phyloP scores from a whole-genome alignment of 129 eudicot species.

The Tagetes patula region DNA sequence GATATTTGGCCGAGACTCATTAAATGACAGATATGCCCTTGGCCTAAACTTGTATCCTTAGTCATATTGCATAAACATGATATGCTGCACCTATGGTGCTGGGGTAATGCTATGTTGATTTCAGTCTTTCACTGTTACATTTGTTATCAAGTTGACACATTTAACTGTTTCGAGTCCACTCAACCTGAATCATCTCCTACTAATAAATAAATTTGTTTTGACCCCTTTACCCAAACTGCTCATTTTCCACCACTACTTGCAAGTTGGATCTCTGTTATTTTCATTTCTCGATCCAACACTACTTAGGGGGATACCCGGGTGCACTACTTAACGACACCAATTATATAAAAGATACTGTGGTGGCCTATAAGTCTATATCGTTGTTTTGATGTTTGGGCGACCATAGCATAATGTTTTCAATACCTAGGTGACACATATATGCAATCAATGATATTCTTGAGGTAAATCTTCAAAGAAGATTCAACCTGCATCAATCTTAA shows the following conservation, averaged over 20 bases:
- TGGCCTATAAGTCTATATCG: too few relatives aligned
- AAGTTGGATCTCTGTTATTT: too few relatives aligned
- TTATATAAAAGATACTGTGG: not conserved
- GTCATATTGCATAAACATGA: not conserved
- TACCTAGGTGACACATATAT: not conserved
- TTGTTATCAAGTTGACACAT: not conserved
- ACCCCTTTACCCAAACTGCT: too few relatives aligned
- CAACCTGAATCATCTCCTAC: too few relatives aligned
- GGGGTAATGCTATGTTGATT: not conserved
- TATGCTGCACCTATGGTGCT: not conserved
- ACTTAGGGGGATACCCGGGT: too few relatives aligned
- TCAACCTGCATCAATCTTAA: not conserved
- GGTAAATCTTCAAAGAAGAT: not conserved
- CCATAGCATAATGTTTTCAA: not conserved
- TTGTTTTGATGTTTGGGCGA: not conserved
- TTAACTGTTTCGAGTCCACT: not conserved
- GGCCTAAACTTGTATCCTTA: not conserved
- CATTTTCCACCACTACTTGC: too few relatives aligned
- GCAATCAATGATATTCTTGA: not conserved
- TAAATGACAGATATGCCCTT: not conserved
- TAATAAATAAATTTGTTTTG: too few relatives aligned
- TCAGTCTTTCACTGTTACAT: not conserved
- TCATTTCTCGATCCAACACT: too few relatives aligned
- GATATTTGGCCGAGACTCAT: not conserved
- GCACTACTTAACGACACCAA: not conserved